Conservation (phyloP, 2,329 filamentous ascomycete genomes). For the Aschersonia sp. region DNA sequence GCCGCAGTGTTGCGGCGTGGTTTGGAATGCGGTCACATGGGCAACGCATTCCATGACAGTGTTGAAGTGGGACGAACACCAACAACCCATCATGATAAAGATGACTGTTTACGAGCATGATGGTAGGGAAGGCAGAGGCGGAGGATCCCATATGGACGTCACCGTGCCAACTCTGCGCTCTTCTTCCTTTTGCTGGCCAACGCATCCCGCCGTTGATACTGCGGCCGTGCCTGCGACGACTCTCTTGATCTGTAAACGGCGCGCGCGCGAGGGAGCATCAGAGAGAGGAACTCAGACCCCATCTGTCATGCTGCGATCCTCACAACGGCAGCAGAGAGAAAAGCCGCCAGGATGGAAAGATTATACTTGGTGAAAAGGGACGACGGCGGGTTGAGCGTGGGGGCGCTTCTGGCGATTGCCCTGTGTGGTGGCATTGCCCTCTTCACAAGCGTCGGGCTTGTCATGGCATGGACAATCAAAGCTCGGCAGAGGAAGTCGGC, state of each 20-base stretch:
- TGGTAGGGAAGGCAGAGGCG: not conserved
- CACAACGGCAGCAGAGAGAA: not conserved
- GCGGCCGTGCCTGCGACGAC: no score
- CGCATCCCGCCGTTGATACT: no score
- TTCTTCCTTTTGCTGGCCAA: not conserved
- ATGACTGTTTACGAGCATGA: conserved; percentile 1
- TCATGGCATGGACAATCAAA: conserved; percentile 24
- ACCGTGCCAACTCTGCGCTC: not conserved
- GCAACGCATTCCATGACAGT: conserved; percentile 24
- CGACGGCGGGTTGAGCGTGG: conserved; percentile 14
- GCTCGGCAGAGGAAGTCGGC: conserved; percentile 7
- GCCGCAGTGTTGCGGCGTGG: not conserved
- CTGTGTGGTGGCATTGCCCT: conserved; percentile 31
- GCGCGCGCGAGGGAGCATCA: no score
- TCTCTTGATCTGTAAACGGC: no score
- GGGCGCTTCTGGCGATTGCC: conserved; percentile 29
- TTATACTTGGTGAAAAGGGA: conserved; percentile 1
- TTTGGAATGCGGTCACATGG: conserved; percentile 21
- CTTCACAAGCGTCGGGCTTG: conserved; percentile 25
- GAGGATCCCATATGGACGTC: not conserved
- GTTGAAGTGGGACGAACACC: conserved; percentile 8
- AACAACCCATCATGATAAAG: not conserved
- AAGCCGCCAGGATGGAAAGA: conserved; percentile 1
- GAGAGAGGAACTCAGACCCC: no score
- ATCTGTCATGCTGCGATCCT: no score